Evolutionary conservation across 495 filamentous ascomycete genomes (phyloP), one percentile per base, ranked within the genome.

Genomic region (Chaetomium cochliodes): DNA sequence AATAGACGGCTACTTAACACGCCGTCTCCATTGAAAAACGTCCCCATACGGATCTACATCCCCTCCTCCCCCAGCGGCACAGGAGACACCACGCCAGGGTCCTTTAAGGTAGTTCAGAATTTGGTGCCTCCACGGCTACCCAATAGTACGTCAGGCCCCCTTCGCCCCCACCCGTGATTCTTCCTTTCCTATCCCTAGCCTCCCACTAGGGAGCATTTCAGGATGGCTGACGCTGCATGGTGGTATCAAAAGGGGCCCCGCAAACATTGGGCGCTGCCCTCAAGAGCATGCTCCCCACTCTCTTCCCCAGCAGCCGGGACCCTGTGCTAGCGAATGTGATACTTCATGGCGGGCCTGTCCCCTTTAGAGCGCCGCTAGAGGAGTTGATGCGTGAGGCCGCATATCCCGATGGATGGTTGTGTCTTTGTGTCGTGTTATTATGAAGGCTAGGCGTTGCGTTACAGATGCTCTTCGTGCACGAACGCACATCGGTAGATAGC

Each of bases 391-490:
- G 88, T 47, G 87, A 85, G 59, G 90, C 89, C 18, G 85, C 92
- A 0, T 98, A 98, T 77, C 86, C 90, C 0, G 94, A 98, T 76
- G 94, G 94, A 1, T 98, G 93, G 88, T 73, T 96, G 22, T 91
- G 93, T 78, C 72, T 98, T 15, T 90, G 90, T 49, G 84, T 98
- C 7, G 81, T 88, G n/a, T 90, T 96, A 88, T 80, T 89, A 71
- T 81, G 33, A 39, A 62, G 22, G 13, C 9, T 8, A 52, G 50
- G 11, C 4, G 50, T 28, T 26, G 22, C 16, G 50, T 52, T 20
- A 4, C 11, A 51, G 23, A 37, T 28, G 52, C n/a, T n/a, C n/a
- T n/a, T n/a, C n/a, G n/a, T 37, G 37, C 26, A 6, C 33, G 11
- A 37, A 37, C 8, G 33, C 13, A 44, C 41, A 15, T 6, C 15